Evolutionary conservation across 164 flowering plant genomes (phyloP).

Genomic region (Litsea cubeba): DNA sequence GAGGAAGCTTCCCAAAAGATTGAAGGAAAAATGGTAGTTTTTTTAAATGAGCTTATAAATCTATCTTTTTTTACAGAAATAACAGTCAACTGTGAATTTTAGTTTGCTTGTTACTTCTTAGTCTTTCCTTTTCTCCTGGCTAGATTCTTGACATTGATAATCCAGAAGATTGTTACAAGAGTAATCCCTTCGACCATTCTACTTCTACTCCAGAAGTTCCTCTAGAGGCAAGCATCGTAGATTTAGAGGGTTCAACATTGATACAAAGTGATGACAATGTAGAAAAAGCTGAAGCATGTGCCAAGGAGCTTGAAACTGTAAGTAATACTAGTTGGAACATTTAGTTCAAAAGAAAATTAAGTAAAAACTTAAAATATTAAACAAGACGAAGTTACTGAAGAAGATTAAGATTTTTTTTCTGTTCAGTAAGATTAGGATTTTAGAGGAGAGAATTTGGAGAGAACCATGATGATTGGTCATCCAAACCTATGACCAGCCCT

Average conservation of each 20-base stretch:
- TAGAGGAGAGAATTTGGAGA: too few species aligned
- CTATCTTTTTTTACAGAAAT: background rate
- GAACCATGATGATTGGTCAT: too few species aligned
- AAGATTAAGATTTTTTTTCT: too few species aligned
- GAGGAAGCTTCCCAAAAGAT: conserved; percentile 18
- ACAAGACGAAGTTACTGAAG: too few species aligned
- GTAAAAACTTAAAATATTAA: too few species aligned
- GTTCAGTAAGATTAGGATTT: too few species aligned
- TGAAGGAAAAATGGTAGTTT: conserved; percentile 34
- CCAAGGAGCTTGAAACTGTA: conserved; percentile 82
- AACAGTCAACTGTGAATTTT: background rate
- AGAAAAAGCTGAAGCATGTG: conserved; percentile 74
- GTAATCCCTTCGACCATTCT: conserved; percentile 11
- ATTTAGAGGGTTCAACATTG: conserved; percentile 28
- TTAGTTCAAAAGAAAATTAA: background rate
- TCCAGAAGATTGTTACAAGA: conserved; percentile 15
- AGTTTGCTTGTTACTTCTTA: background rate
- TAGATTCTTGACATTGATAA: conserved; percentile 30
- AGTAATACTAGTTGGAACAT: conserved; percentile 21
- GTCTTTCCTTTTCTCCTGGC: background rate
- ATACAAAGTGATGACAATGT: conserved; percentile 54
- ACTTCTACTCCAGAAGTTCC: conserved; percentile 20
- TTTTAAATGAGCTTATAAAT: conserved; percentile 5
- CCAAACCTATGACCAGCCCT: too few species aligned
- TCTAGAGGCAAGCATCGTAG: conserved; percentile 23